Conservation (phyloP, 306 rosid species). For the Dalbergia cochinchinensis region DNA sequence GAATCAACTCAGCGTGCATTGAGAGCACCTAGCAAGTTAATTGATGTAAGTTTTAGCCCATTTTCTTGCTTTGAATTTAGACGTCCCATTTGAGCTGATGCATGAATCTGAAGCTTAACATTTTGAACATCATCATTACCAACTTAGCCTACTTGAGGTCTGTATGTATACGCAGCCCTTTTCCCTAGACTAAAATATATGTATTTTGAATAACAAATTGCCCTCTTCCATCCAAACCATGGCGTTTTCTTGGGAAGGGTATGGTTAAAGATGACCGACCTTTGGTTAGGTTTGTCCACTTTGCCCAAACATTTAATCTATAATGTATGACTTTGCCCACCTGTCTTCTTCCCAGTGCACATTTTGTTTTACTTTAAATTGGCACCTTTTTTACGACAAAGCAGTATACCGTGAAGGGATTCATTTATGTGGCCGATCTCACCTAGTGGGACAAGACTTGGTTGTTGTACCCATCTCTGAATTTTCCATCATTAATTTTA, state of each 20-base stretch:
- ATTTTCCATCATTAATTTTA: not conserved
- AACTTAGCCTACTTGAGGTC: constrained; percentile 37
- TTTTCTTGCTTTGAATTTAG: constrained; percentile 21
- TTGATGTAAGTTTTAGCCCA: constrained; percentile 65
- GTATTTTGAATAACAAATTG: not conserved
- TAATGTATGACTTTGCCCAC: not conserved
- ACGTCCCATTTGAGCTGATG: constrained; percentile 26
- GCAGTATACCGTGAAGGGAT: too few relatives aligned
- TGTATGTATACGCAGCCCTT: not conserved
- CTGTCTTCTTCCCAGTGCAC: not conserved
- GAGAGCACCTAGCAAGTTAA: constrained; percentile 79
- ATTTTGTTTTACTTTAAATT: too few relatives aligned
- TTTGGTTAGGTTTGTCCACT: constrained; percentile 23
- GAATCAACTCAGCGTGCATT: constrained; percentile 80
- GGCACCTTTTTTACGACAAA: too few relatives aligned
- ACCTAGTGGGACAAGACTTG: too few relatives aligned
- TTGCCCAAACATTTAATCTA: not conserved
- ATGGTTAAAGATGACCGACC: constrained; percentile 1
- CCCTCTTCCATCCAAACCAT: not conserved
- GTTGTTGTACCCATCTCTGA: not conserved
- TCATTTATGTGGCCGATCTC: too few relatives aligned
- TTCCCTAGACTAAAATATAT: not conserved
- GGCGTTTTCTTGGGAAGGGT: constrained; percentile 9
- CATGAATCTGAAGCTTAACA: constrained; percentile 6
- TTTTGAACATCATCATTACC: constrained; percentile 16